A percentile compares a stretch with the other conserved stretches of the same genome.
Evolutionary conservation across 2,329 filamentous ascomycete genomes (phyloP).

Genomic region (Phaeoacremonium minimum): DNA sequence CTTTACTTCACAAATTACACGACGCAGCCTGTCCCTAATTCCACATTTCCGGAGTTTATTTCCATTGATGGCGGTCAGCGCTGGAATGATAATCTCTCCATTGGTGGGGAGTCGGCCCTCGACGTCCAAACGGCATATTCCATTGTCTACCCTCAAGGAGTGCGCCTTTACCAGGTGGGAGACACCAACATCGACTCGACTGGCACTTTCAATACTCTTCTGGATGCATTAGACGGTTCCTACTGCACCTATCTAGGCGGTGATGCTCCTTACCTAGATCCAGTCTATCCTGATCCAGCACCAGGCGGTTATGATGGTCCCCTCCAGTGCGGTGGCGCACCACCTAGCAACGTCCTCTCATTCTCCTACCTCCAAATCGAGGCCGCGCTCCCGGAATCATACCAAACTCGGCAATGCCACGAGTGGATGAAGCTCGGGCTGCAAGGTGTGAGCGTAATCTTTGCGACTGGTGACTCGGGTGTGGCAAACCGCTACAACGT

Average conservation of each 20-base stretch:
- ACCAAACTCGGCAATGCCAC: slow-evolving; percentile 46
- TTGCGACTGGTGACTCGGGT: slow-evolving; percentile 43
- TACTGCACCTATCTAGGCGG: slow-evolving; percentile 47
- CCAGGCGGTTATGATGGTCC: slow-evolving; percentile 42
- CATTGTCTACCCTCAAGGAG: slow-evolving; percentile 34
- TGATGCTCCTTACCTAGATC: slow-evolving; percentile 28
- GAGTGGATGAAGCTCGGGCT: slow-evolving; percentile 50
- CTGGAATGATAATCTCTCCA: slow-evolving; percentile 10
- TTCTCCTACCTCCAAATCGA: slow-evolving; percentile 55
- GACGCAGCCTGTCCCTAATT: slow-evolving; percentile 17
- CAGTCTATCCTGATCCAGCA: slow-evolving; percentile 40
- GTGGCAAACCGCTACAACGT: slow-evolving; percentile 34
- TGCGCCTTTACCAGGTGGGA: slow-evolving; percentile 34
- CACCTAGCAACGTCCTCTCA: slow-evolving; percentile 51
- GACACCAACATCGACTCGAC: slow-evolving; percentile 30
- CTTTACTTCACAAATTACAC: slow-evolving; percentile 17
- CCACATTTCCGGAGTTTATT: slow-evolving; percentile 22
- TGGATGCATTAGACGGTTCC: slow-evolving; percentile 44
- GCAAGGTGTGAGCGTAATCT: slow-evolving; percentile 41
- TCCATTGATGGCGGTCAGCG: slow-evolving; percentile 23
- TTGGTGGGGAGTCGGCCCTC: slow-evolving; percentile 28
- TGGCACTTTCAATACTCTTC: slow-evolving; percentile 11
- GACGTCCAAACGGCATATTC: slow-evolving; percentile 30
- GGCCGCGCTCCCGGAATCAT: slow-evolving; percentile 46
- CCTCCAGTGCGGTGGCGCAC: slow-evolving; percentile 27